Percentiles rank a stretch among this genome's conserved stretches.
These are phyloP conservation scores for Exophiala bonariae DNA, from an alignment of 2,329 filamentous ascomycete species.

Conservation along the genomic window DNA sequence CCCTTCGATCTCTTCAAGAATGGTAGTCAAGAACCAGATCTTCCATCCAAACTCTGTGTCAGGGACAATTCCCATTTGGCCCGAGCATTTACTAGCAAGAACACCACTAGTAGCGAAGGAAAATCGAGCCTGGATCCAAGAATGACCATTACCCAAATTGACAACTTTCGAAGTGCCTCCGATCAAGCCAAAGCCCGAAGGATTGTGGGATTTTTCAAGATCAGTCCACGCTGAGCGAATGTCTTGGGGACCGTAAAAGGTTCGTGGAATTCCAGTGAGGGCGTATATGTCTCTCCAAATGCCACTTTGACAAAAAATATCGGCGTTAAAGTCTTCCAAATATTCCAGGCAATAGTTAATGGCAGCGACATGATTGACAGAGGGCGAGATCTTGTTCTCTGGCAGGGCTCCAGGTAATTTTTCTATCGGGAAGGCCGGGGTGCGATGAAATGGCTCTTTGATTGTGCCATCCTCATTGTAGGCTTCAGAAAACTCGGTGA, in stretches of 20 bases:
- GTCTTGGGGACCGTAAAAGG: conserved; percentile 16
- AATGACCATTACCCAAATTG: neutral
- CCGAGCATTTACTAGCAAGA: conserved; percentile 16
- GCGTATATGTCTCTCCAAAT: conserved; percentile 28
- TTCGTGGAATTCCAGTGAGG: conserved; percentile 26
- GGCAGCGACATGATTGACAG: too few relatives aligned
- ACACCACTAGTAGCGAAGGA: conserved; percentile 24
- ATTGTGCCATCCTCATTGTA: too few relatives aligned
- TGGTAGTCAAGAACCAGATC: conserved; percentile 29
- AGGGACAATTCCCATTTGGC: conserved; percentile 15
- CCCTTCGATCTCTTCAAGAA: conserved; percentile 24
- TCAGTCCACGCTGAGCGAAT: conserved; percentile 23
- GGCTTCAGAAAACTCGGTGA: too few relatives aligned
- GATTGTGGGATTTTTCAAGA: conserved; percentile 10
- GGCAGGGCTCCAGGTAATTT: neutral
- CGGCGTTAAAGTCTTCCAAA: too few relatives aligned
- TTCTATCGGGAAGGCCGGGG: conserved; percentile 1
- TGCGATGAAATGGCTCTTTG: neutral
- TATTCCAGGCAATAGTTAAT: too few relatives aligned
- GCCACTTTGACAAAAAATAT: too few relatives aligned
- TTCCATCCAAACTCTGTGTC: conserved; percentile 24
- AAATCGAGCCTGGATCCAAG: conserved; percentile 23
- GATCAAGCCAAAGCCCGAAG: conserved; percentile 12
- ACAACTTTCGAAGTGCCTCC: conserved; percentile 15
- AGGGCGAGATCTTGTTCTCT: neutral